phyloP scores from a whole-genome alignment of 2,329 filamentous ascomycete species.

The Hortaea sp. region DNA sequence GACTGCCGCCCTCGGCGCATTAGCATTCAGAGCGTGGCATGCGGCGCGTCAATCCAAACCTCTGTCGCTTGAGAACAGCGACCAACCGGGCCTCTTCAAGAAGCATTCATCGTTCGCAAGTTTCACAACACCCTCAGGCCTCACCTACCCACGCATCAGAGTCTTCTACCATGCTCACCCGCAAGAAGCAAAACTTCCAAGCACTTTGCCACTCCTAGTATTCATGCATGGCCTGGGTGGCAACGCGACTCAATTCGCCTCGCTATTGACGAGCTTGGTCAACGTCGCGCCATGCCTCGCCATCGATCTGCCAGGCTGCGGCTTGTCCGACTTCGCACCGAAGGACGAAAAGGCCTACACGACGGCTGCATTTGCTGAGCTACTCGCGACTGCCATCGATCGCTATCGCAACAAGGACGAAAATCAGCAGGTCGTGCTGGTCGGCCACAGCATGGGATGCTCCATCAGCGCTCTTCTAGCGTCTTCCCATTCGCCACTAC shows the following conservation, averaged over 20 bases:
- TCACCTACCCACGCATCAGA: conserved; percentile 65
- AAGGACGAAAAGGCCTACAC: conserved; percentile 69
- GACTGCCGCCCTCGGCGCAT: neutral
- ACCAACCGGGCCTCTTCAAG: conserved; percentile 68
- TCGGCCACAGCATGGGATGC: conserved; percentile 87
- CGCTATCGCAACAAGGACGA: conserved; percentile 56
- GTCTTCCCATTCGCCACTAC: conserved; percentile 45
- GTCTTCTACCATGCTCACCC: conserved; percentile 76
- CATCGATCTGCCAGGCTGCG: conserved; percentile 85
- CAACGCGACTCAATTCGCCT: conserved; percentile 77
- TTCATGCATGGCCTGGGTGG: conserved; percentile 93
- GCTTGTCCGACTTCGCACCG: conserved; percentile 64
- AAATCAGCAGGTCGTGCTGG: conserved; percentile 62
- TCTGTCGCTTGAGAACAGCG: conserved; percentile 26
- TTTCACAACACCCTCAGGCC: conserved; percentile 58
- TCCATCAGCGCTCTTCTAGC: conserved; percentile 66
- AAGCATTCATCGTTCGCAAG: conserved; percentile 62
- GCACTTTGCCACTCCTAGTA: conserved; percentile 68
- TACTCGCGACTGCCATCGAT: conserved; percentile 66
- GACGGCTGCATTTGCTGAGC: conserved; percentile 60
- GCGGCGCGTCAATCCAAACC: conserved; percentile 1
- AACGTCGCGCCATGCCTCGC: conserved; percentile 77
- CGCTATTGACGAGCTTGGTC: conserved; percentile 68
- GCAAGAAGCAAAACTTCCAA: conserved; percentile 71
- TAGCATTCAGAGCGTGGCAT: conserved; percentile 1